Conservation (phyloP, 2,329 filamentous ascomycete species). For the Neonectria neomacrospora region DNA sequence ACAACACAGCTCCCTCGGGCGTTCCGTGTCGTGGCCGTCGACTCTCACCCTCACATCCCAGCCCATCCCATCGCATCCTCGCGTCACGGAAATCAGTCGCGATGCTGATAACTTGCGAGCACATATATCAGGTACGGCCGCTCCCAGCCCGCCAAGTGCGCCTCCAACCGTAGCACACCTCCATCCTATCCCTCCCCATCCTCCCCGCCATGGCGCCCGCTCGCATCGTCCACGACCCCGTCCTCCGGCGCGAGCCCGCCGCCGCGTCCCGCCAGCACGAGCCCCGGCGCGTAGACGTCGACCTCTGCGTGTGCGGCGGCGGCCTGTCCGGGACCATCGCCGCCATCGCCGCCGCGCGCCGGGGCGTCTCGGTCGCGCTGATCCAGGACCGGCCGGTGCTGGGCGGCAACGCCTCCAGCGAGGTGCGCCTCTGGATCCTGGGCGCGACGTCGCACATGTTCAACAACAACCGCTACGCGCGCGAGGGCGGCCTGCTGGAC, state of each 20-base stretch:
- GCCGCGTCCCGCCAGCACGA: slow-evolving; percentile 32
- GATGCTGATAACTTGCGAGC: neutral
- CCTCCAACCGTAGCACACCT: neutral
- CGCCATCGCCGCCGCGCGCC: slow-evolving; percentile 38
- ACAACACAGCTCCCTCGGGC: slow-evolving; percentile 4
- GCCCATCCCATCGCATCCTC: neutral
- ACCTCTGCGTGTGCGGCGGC: slow-evolving; percentile 46
- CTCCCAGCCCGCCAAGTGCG: neutral
- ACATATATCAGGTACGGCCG: slow-evolving; percentile 5
- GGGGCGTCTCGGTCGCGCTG: slow-evolving; percentile 35
- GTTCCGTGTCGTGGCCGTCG: neutral
- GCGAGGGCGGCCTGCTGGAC: slow-evolving; percentile 41
- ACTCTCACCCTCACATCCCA: neutral
- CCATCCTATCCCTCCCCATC: neutral
- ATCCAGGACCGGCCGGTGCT: slow-evolving; percentile 40
- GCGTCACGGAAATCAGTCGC: neutral
- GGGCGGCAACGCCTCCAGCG: slow-evolving; percentile 41
- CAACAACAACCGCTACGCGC: slow-evolving; percentile 43
- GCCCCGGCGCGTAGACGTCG: slow-evolving; percentile 29
- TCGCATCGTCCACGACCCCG: slow-evolving; percentile 31
- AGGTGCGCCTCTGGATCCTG: slow-evolving; percentile 41
- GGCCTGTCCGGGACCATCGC: slow-evolving; percentile 39
- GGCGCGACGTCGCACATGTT: slow-evolving; percentile 45
- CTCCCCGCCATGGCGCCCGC: slow-evolving; percentile 37
- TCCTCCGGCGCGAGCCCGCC: slow-evolving; percentile 34